Conservation (phyloP, 106 monocot species). For the Dendrobium nobile region DNA sequence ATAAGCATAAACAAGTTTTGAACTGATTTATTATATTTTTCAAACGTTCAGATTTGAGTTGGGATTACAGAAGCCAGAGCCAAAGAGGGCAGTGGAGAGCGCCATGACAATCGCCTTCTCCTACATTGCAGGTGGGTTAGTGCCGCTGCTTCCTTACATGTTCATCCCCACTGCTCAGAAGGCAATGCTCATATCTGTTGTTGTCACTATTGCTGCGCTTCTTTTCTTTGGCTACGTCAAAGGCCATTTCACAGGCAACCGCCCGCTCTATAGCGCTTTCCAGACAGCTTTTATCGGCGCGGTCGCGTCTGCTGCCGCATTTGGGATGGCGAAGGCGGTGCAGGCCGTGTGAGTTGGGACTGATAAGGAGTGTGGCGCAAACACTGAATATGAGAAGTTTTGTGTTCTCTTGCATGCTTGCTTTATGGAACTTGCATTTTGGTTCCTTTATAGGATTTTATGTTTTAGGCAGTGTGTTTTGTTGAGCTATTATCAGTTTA, state of each 20-base stretch:
- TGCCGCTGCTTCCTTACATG: conserved; percentile 76
- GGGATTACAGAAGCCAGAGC: conserved; percentile 85
- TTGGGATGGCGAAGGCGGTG: conserved; percentile 60
- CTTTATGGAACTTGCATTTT: not conserved
- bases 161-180: conserved; percentile 42
- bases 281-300: conserved; percentile 83
- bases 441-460: not conserved
- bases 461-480: too few relatives aligned
- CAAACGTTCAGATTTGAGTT: conserved; percentile 56
- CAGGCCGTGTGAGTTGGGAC: conserved; percentile 18
- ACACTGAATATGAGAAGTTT: not conserved
- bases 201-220: conserved; percentile 56
- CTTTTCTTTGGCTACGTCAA: conserved; percentile 90
- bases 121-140: conserved; percentile 61
- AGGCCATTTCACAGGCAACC: conserved; percentile 63
- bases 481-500: too few relatives aligned
- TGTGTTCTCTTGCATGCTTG: too few relatives aligned
- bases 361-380: not conserved
- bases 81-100: conserved; percentile 68
- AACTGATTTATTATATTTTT: not conserved
- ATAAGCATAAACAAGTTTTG: too few relatives aligned
- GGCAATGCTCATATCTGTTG: conserved; percentile 60
- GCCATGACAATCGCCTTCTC: conserved; percentile 60
- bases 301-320: conserved; percentile 78
- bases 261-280: conserved; percentile 51